Evolutionary conservation across 202 grass and related monocot genomes (phyloP), one percentile per base, ranked within the genome.

Genomic region (Eragrostis tef): DNA sequence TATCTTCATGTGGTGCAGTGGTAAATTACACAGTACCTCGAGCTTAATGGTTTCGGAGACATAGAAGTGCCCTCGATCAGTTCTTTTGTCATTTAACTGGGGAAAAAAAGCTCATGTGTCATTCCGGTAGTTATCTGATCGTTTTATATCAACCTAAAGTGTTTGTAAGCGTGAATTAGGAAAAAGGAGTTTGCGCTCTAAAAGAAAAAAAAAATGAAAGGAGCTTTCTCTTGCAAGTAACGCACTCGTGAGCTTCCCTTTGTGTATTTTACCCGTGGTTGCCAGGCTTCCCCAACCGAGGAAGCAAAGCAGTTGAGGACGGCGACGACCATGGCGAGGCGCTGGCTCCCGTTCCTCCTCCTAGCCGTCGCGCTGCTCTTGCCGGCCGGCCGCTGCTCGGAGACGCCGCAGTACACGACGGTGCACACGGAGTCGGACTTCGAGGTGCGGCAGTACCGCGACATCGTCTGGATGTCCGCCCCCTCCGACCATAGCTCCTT

Each of bases 401-500:
- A 97, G 81, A 92, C 91, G 70, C 94, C 94, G 56, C 77, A 94
- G 85, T 97, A 86, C 86, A 76, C 88, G 54, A 91, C 86, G 58
- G 81, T 94, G 61, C 94, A 94, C 75, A 59, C 75, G 31, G 94
- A 94, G 63, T 91, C 91, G 12, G 94, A 94, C 72, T 97, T 97
- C 89, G 89, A 94, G 85, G 88, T 97, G 72, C 89, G 94, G 20
- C 53, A 84, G 64, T 94, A 97, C 89, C 65, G 75, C 66, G 73
- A 86, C 25, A 92, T 86, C 45, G 88, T 88, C 46, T 97, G 94
- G 91, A 97, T 97, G 83, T 92, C 91, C 36, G 94, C 94, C 65
- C 88, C 89, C 73, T 88, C 89, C 26, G 86, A 92, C 16, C 71
- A 84, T 39, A 80, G 63, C 57, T 97, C 91, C 66, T 97, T 97